Conservation (phyloP, 2,329 filamentous ascomycete species). For the Diaporthe amygdali region DNA sequence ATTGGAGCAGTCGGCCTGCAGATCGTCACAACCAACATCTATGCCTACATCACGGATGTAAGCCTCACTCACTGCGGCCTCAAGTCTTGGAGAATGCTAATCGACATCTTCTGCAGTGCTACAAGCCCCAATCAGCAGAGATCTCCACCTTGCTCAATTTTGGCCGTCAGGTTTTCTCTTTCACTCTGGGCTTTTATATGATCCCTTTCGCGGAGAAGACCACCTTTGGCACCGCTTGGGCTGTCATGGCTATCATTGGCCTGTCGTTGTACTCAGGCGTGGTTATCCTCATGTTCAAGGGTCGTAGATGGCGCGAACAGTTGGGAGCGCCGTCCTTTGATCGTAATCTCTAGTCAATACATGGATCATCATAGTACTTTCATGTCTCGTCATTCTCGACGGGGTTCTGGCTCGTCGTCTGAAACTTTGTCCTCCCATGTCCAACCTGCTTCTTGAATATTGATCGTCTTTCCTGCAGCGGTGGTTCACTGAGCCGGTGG, state of each 20-base stretch:
- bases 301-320: not conserved
- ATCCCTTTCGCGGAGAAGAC: not conserved
- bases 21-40: constrained; percentile 27
- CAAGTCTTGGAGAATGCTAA: not conserved
- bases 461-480: too few species aligned
- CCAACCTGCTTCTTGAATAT: too few species aligned
- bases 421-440: too few species aligned
- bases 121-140: constrained; percentile 29
- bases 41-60: constrained; percentile 26
- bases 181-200: not conserved
- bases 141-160: constrained; percentile 13
- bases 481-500: too few species aligned
- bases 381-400: too few species aligned
- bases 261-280: not conserved
- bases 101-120: not conserved
- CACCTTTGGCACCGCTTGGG: not conserved
- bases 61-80: not conserved
- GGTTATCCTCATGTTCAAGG: not conserved
- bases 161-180: not conserved
- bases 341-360: not conserved
- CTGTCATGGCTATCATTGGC: not conserved
- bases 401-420: too few species aligned
- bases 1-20: constrained; percentile 26
- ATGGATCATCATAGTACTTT: too few species aligned
- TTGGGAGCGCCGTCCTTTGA: not conserved